phyloP scores from a whole-genome alignment of 2,329 filamentous ascomycete genomes.

The Ceratocystis colombiana region DNA sequence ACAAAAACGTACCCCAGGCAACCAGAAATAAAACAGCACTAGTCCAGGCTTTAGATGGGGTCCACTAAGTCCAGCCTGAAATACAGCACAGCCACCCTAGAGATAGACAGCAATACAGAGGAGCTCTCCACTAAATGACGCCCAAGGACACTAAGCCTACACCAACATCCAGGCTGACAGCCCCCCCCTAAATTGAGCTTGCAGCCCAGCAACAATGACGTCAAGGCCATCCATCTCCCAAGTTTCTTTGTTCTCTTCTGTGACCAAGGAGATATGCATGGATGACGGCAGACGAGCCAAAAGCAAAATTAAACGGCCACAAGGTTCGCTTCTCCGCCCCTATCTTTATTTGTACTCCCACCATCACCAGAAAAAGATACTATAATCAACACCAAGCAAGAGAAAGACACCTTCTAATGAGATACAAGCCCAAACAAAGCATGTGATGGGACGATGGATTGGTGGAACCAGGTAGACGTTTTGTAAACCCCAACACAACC shows the following conservation, averaged over 20 bases:
- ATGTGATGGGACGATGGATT: background rate
- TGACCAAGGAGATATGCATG: no score
- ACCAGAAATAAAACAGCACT: background rate
- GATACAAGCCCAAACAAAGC: background rate
- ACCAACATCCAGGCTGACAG: no score
- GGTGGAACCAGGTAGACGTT: no score
- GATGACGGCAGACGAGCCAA: no score
- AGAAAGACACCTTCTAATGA: background rate
- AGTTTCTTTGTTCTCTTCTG: no score
- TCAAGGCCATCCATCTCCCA: background rate
- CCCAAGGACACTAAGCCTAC: background rate
- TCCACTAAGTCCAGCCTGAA: background rate
- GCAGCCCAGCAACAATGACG: background rate
- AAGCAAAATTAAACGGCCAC: no score
- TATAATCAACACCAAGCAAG: background rate
- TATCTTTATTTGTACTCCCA: background rate
- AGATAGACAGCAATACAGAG: no score
- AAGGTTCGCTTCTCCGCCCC: no score
- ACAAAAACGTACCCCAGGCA: conserved; percentile 11
- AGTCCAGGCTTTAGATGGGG: background rate
- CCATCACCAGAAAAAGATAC: background rate
- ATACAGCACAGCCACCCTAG: no score
- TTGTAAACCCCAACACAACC: background rate
- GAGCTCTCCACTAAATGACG: no score
- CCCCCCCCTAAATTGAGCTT: background rate